Evolutionary conservation across 2,329 filamentous ascomycete genomes (phyloP).

Genomic region (Sporothrix humicola): DNA sequence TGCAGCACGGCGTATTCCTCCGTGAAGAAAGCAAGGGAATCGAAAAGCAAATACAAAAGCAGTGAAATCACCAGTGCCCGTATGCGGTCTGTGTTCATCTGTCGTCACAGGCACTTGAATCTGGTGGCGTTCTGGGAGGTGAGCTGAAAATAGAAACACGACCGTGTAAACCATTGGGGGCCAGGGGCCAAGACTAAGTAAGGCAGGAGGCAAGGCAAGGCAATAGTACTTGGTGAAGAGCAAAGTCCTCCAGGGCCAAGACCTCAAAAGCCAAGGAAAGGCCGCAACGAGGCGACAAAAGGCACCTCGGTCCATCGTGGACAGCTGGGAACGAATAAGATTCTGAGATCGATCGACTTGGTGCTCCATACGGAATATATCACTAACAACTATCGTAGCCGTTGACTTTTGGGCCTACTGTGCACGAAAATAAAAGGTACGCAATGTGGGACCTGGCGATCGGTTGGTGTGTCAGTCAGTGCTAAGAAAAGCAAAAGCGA

Average conservation of each 20-base stretch:
- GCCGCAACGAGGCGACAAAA: neutral
- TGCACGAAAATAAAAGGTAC: neutral
- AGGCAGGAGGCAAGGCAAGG: neutral
- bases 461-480: neutral
- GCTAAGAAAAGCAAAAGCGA: neutral
- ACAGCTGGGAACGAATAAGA: neutral
- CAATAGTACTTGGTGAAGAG: too few species aligned
- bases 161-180: neutral
- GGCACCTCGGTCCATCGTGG: too few species aligned
- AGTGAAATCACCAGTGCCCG: neutral
- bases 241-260: too few species aligned
- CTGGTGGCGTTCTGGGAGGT: neutral
- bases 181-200: neutral
- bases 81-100: neutral
- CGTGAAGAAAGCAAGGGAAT: neutral
- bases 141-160: slow-evolving; percentile 17
- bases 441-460: neutral
- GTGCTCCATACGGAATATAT: neutral
- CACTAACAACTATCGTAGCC: neutral
- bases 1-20: too few species aligned
- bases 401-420: neutral
- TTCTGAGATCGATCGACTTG: neutral
- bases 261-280: neutral
- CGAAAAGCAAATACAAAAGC: neutral
- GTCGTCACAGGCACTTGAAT: neutral